Conservation (phyloP, 2,329 filamentous ascomycete genomes). For the Acephala macrosclerotiorum region DNA sequence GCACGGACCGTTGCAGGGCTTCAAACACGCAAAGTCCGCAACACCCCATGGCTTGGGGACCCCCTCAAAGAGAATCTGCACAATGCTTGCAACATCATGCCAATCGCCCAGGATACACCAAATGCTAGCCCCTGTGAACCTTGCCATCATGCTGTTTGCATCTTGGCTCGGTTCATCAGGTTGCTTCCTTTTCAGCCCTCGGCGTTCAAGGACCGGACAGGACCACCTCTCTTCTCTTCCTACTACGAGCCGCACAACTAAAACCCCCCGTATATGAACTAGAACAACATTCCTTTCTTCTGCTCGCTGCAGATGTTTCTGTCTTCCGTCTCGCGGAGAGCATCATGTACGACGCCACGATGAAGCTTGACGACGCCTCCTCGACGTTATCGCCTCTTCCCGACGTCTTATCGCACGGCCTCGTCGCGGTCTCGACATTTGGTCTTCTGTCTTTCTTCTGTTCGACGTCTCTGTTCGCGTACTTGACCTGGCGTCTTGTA, state of each 20-base stretch:
- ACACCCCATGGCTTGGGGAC: not conserved
- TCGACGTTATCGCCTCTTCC: constrained; percentile 40
- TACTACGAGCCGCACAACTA: not conserved
- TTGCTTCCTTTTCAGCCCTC: not conserved
- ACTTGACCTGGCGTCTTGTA: constrained; percentile 49
- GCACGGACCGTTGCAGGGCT: constrained; percentile 3
- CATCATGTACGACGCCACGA: constrained; percentile 21
- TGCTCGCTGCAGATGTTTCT: constrained; percentile 5
- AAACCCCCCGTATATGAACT: constrained; percentile 8
- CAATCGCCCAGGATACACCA: constrained; percentile 1
- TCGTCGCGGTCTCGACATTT: constrained; percentile 53
- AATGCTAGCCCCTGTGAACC: not conserved
- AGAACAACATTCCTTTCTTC: constrained; percentile 12
- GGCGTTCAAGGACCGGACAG: not conserved
- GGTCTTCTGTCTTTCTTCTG: constrained; percentile 56
- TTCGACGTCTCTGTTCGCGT: constrained; percentile 50
- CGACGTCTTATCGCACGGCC: constrained; percentile 44
- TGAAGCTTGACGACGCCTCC: constrained; percentile 32
- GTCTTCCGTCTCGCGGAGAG: constrained; percentile 11
- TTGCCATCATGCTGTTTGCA: constrained; percentile 10
- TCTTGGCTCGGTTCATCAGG: not conserved
- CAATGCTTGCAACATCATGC: not conserved
- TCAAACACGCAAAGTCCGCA: not conserved
- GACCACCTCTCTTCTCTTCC: not conserved
- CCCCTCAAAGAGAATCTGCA: not conserved